phyloP scores from a whole-genome alignment of 2,329 filamentous ascomycete genomes.

The Alternaria brassicicola region DNA sequence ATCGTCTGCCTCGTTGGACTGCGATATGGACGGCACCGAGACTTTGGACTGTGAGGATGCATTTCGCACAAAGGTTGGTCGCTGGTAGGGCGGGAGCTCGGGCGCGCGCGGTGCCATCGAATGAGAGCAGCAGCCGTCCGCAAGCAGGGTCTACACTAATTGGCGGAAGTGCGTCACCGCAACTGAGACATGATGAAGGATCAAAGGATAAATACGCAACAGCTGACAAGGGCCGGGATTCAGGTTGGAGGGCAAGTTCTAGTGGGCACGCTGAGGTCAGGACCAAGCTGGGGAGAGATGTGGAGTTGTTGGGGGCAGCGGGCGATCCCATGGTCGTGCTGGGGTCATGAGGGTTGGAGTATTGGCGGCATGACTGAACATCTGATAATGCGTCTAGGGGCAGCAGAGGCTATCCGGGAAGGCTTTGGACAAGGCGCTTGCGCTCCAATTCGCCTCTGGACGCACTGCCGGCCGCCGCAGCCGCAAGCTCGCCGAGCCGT shows the following conservation, averaged over 20 bases:
- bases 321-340: constrained; percentile 15
- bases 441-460: background rate
- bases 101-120: constrained; percentile 42
- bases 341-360: constrained; percentile 11
- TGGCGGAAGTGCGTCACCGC: constrained; percentile 36
- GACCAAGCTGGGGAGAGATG: constrained; percentile 9
- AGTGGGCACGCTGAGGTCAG: background rate
- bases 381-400: constrained; percentile 21
- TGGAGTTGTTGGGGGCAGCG: constrained; percentile 19
- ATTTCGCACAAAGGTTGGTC: constrained; percentile 38
- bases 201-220: constrained; percentile 9
- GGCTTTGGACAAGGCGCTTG: background rate
- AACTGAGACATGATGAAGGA: constrained; percentile 13
- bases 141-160: constrained; percentile 28
- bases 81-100: constrained; percentile 22
- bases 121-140: constrained; percentile 9
- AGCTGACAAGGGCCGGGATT: background rate
- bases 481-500: constrained; percentile 2
- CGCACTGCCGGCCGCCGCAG: constrained; percentile 9
- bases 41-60: constrained; percentile 44
- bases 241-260: background rate
- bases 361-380: constrained; percentile 23
- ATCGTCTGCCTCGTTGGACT: constrained; percentile 53
- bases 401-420: constrained; percentile 1
- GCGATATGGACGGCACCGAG: constrained; percentile 43